Evolutionary conservation across 768 basidiomycete species (phyloP).

Genomic region (Termitomyces sp.): DNA sequence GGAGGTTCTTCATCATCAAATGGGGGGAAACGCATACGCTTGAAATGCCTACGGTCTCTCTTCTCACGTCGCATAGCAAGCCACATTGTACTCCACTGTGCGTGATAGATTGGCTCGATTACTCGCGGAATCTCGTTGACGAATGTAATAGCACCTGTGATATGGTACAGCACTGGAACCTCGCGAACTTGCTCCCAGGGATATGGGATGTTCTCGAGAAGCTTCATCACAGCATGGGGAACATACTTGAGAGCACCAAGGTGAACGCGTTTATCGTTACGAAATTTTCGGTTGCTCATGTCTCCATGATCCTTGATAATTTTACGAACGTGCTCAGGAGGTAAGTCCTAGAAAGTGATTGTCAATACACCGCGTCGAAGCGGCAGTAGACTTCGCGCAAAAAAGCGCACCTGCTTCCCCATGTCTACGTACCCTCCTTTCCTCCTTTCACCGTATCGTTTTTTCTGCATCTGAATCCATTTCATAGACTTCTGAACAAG

Average conservation of each 20-base stretch:
- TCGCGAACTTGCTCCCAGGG: slow-evolving; percentile 99
- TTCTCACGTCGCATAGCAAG: slow-evolving; percentile 98
- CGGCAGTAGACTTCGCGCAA: slow-evolving; percentile 7
- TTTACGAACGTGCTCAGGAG: slow-evolving; percentile 97
- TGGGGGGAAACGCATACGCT: slow-evolving; percentile 99
- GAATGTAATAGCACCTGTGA: slow-evolving; percentile 99
- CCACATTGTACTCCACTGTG: slow-evolving; percentile 99
- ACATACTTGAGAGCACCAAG: slow-evolving; percentile 98
- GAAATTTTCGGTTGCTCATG: slow-evolving; percentile 99
- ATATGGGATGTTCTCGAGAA: slow-evolving; percentile 96
- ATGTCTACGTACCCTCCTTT: slow-evolving; percentile 88
- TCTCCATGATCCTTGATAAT: slow-evolving; percentile 99
- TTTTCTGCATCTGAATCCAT: slow-evolving; percentile 93
- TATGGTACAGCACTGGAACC: slow-evolving; percentile 97
- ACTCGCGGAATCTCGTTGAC: slow-evolving; percentile 98
- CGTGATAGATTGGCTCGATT: slow-evolving; percentile 97
- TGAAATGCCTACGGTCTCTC: slow-evolving; percentile 97
- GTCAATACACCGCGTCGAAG: slow-evolving; percentile 10
- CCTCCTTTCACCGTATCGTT: slow-evolving; percentile 88
- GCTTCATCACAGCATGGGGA: slow-evolving; percentile 98
- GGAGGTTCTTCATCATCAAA: slow-evolving; percentile 99
- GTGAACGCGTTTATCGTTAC: slow-evolving; percentile 99
- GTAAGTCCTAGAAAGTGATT: slow-evolving; percentile 64
- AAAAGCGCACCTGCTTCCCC: slow-evolving; percentile 76
- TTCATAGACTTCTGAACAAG: slow-evolving; percentile 93